These are phyloP conservation scores for Penicillium pancosmium DNA, from an alignment of 495 filamentous ascomycete species.

Conservation along the genomic window DNA sequence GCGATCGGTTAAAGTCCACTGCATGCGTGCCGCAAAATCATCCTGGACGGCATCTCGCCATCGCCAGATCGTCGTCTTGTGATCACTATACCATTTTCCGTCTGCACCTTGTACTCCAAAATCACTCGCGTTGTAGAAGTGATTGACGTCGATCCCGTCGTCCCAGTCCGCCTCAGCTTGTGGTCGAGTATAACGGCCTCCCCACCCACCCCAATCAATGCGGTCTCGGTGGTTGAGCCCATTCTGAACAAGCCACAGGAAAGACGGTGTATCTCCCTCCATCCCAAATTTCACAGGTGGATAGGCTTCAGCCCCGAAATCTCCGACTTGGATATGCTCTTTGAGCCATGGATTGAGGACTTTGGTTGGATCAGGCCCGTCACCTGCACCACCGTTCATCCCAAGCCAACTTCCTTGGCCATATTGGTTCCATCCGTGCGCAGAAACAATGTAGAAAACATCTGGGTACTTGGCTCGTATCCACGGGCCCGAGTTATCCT, in stretches of 20 bases:
- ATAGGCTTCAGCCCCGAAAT: conserved; percentile 37
- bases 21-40: conserved; percentile 49
- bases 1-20: conserved; percentile 38
- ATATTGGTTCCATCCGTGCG: conserved; percentile 50
- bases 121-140: conserved; percentile 38
- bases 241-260: conserved; percentile 48
- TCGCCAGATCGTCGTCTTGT: conserved; percentile 48
- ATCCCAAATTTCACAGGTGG: conserved; percentile 42
- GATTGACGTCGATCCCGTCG: conserved; percentile 27
- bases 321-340: conserved; percentile 45
- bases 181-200: conserved; percentile 26
- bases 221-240: conserved; percentile 40
- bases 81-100: conserved; percentile 29
- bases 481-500: conserved; percentile 49
- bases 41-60: conserved; percentile 49
- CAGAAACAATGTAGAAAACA: conserved; percentile 44
- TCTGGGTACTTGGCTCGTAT: conserved; percentile 45
- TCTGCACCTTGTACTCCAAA: conserved; percentile 23
- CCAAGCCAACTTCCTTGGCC: conserved; percentile 45
- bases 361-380: conserved; percentile 39
- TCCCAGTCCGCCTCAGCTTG: conserved; percentile 4
- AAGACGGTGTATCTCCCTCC: conserved; percentile 49
- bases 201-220: conserved; percentile 44
- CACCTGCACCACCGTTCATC: conserved; percentile 41
- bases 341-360: conserved; percentile 42